Evolutionary conservation across 2,329 filamentous ascomycete genomes (phyloP), one percentile per base, ranked within the genome.

Genomic region (Tolypocladium guangdongense): DNA sequence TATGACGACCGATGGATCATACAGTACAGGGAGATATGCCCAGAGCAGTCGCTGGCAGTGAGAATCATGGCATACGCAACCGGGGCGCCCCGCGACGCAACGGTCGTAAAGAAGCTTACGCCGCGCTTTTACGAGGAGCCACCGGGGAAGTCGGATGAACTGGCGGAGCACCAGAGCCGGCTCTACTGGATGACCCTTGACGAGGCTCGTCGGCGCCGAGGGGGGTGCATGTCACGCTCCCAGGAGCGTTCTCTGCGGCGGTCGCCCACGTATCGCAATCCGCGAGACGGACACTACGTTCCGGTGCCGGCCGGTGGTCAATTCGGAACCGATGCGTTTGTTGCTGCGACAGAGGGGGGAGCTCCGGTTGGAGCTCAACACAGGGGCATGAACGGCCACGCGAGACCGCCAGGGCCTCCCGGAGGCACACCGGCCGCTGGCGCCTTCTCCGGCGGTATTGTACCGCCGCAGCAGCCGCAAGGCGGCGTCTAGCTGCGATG

Each of bases 1-100:
- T 36, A 47, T 18, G 38, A 30, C 41, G 36, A 16, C 7, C 12
- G 10, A 38, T 38, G 39, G n/a, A 37, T 30, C 33, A 37, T 16
- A 10, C 38, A 7, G 22, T 33, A 38, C 24, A 16, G 24, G 35
- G 22, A 48, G 33, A 7, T 52, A 2, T 36, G 32, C n/a, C 33
- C n/a, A 18, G 36, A 48, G 27, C 32, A 30, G 10, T 41, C 51
- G 14, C 16, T 22, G n/a, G 22, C 35, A 4, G 43, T 41, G 7
- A 52, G 45, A 30, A 32, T 52, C 51, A 38, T 52, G 51, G 36
- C 46, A 18, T 52, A 49, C 36, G 43, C 24, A 22, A 18, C 43
- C 22, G 51, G 51, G 20, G 51, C 39, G 18, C 33, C 51, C 14
- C 18, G 33, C 14, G 45, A 49, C n/a, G 51, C 33, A 16, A 50